Base-by-base conservation (phyloP, 768 basidiomycete genomes). In the Mycena venus region DNA sequence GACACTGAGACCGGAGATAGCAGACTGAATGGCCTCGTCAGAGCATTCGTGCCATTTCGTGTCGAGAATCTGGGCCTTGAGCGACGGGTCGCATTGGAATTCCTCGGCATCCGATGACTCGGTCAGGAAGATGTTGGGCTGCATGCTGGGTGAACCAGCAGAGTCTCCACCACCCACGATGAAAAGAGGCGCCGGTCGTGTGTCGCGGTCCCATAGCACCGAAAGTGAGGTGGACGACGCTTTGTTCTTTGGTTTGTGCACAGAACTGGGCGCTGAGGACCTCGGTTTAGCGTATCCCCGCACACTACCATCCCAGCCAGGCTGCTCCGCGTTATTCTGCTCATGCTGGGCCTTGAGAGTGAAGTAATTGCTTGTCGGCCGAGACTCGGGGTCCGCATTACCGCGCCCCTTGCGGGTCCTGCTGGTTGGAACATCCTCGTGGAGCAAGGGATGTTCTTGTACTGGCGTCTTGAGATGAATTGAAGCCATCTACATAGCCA, bases 41-140 rank as follows among this genome's bases (percentile, higher is more conserved):
- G 94, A 91, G 77, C 91, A 92, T 27, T 91, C 89, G 79, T 96
- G 95, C 94, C 95, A 96, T 79, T 86, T 89, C 11, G 91, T 93
- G 2, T 88, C 84, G 21, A 96, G 86, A 14, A 95, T 87, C 71
- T 90, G 88, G 2, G 86, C 80, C 1, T 85, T 83, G 15, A 86
- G 74, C 3, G 78, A 51, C 32, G 85, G 65, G 68, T 79, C 67
- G 49, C 88, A 80, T 67, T 77, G 61, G 42, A 88, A 80, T 9
- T 83, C 78, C 14, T 84, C 79, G 7, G 80, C 69, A 34, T 88
- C 84, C 6, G 82, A 79, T 27, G 87, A 85, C 32, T 79, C 82
- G 12, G 85, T 55, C 32, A 74, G 40, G 44, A 77, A 68, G 32
- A 77, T 67, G 25, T 25, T 59, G 4, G 73, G 68, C 23, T 49